Conservation (phyloP, 2,329 filamentous ascomycete genomes). For the Lizonia empirigonia region DNA sequence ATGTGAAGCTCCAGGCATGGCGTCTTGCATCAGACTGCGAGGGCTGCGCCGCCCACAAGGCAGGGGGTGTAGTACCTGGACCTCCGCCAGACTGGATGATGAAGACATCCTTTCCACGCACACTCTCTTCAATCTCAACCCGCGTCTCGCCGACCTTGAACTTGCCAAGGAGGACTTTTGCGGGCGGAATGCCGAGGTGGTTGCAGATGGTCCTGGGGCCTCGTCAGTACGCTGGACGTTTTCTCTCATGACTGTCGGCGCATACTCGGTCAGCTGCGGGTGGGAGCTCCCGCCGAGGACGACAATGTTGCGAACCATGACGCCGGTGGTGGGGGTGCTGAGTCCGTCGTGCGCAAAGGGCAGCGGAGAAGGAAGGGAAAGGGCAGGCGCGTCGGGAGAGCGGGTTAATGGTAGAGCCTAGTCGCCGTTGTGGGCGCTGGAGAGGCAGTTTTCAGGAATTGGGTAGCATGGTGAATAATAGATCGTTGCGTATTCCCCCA, state of each 20-base stretch:
- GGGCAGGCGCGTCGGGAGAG: slow-evolving; percentile 9
- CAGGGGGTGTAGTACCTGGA: slow-evolving; percentile 50
- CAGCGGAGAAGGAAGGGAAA: slow-evolving; percentile 14
- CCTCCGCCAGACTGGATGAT: slow-evolving; percentile 95
- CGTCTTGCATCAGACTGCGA: neutral
- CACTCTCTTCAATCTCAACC: slow-evolving; percentile 94
- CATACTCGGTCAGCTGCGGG: slow-evolving; percentile 75
- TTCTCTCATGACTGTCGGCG: neutral
- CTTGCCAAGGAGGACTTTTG: slow-evolving; percentile 83
- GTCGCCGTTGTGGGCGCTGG: slow-evolving; percentile 34
- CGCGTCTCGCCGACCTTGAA: slow-evolving; percentile 95
- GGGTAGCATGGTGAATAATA: slow-evolving; percentile 43
- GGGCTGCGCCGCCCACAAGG: neutral
- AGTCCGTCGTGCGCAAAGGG: slow-evolving; percentile 11
- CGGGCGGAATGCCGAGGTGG: slow-evolving; percentile 83
- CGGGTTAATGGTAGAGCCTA: slow-evolving; percentile 15
- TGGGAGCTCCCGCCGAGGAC: slow-evolving; percentile 93
- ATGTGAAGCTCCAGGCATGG: slow-evolving; percentile 1
- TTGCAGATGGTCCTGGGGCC: slow-evolving; percentile 71
- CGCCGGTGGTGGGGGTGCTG: slow-evolving; percentile 20
- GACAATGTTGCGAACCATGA: slow-evolving; percentile 94
- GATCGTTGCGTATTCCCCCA: slow-evolving; percentile 20
- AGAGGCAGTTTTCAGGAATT: slow-evolving; percentile 37
- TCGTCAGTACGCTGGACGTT: slow-evolving; percentile 8
- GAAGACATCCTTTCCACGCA: slow-evolving; percentile 95